Conservation (phyloP, 2,329 filamentous ascomycete species). For the Davidsoniella australis region DNA sequence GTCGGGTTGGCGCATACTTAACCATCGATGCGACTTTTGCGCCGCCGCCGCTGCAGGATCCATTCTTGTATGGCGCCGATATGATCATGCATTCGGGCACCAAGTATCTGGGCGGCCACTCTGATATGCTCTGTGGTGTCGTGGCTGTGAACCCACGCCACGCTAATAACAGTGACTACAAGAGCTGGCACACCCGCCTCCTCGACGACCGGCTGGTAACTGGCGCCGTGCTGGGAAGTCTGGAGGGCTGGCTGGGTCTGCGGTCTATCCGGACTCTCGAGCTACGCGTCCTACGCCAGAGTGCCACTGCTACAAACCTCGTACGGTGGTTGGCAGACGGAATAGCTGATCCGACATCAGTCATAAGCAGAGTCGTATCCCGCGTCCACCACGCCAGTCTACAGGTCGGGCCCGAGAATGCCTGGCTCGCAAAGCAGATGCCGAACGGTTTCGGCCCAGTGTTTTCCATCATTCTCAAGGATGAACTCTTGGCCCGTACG, state of each 20-base stretch:
- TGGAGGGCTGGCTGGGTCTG: conserved; percentile 86
- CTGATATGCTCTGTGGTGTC: conserved; percentile 80
- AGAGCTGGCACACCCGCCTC: conserved; percentile 44
- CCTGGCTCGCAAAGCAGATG: conserved; percentile 78
- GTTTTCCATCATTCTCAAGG: conserved; percentile 55
- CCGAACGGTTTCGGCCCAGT: conserved; percentile 79
- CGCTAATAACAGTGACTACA: conserved; percentile 15
- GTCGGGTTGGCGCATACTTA: conserved; percentile 53
- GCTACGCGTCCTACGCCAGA: conserved; percentile 63
- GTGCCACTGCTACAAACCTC: conserved; percentile 47
- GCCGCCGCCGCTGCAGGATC: conserved; percentile 75
- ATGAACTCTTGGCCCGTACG: conserved; percentile 40
- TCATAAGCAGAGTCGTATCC: conserved; percentile 36
- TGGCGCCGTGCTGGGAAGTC: conserved; percentile 69
- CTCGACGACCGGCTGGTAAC: conserved; percentile 55
- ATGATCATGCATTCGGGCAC: conserved; percentile 83
- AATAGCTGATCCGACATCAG: conserved; percentile 21
- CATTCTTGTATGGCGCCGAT: conserved; percentile 67
- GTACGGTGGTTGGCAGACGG: conserved; percentile 53
- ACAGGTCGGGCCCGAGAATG: conserved; percentile 38
- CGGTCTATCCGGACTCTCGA: conserved; percentile 74
- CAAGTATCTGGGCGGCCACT: conserved; percentile 93
- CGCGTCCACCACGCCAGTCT: conserved; percentile 62
- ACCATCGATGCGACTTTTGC: conserved; percentile 86
- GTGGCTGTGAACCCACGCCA: conserved; percentile 43